Evolutionary conservation across 371 early-diverging fungal species (phyloP).

Genomic region (Mucor saturninus): DNA sequence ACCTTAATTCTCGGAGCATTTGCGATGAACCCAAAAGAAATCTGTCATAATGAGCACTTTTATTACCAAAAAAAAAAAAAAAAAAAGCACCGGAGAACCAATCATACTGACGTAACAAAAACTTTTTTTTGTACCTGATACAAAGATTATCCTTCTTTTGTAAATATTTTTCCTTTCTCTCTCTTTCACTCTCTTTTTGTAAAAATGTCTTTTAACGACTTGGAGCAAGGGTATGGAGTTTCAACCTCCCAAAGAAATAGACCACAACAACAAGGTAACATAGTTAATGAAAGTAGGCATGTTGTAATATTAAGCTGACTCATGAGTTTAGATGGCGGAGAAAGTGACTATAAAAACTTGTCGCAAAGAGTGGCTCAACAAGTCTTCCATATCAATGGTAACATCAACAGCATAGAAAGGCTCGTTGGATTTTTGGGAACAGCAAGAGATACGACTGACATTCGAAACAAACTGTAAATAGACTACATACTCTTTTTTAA

Average conservation of each 20-base stretch:
- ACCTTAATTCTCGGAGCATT: no score
- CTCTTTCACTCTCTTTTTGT: conserved; percentile 7
- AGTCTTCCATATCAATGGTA: conserved; percentile 76
- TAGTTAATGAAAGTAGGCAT: not conserved
- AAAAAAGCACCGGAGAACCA: no score
- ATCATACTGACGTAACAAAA: no score
- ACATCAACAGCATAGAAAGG: conserved; percentile 82
- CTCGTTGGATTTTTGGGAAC: conserved; percentile 81
- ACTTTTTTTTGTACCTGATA: no score
- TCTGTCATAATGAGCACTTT: no score
- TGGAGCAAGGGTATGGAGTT: conserved; percentile 56
- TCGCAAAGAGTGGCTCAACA: conserved; percentile 70
- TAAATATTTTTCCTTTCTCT: not conserved
- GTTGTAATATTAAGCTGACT: not conserved
- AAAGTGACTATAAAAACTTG: conserved; percentile 59
- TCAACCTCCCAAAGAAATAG: conserved; percentile 20
- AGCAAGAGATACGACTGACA: conserved; percentile 74
- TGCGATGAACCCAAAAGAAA: no score
- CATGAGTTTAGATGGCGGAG: conserved; percentile 46
- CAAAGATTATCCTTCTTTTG: not conserved
- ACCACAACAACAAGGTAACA: conserved; percentile 27
- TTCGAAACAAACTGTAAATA: conserved; percentile 74
- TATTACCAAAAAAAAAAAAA: no score
- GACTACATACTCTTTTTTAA: not conserved
- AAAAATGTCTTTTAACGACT: conserved; percentile 59